Evolutionary conservation across 345 rosid genomes (phyloP), one percentile per base, ranked within the genome.

Genomic region (Brassica napus): DNA sequence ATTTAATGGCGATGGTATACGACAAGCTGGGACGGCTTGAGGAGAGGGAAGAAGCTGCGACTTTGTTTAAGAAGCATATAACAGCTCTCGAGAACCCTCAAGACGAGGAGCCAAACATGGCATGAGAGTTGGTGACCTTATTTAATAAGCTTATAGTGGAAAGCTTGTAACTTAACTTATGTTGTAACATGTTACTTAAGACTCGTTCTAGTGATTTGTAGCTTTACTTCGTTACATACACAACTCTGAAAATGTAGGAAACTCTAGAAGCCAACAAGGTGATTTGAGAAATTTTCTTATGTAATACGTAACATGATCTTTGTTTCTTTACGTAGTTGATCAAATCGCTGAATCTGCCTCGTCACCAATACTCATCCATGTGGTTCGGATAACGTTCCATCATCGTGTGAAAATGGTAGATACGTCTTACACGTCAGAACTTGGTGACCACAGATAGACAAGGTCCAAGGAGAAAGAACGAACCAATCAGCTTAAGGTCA

Each of bases 21-120:
- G 87, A 93, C 89, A 89, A 89, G 77, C 59, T 93, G 79, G 93
- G 92, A 55, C 80, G 61, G 58, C 9, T 64, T 8, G 85, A 84
- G 52, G 85, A 92, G 71, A 88, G 99, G 76, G 97, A 93, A 81
- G 90, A 87, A 83, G 98, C 92, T 63, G 91, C 97, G 9, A 79
- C 87, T 73, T 86, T 88, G n/a, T 93, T 93, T 86, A 85, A 80
- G 84, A 87, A 82, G 73, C 97, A 93, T 81, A 65, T 88, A 0
- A 61, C 70, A 81, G 91, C 92, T 47, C 89, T 88, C 3, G 91
- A 88, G 76, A 89, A 89, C 75, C 93, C 91, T 71, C 80, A 76
- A 61, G 81, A 78, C 10, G 86, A 79, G 68, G 88, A 82, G 54
- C 71, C 69, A 54, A 69, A 37, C 66, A 69, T 74, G 14, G 14